These are phyloP conservation scores for Trichoderma sp. DNA, from an alignment of 2,329 filamentous ascomycete species.

Conservation along the genomic window DNA sequence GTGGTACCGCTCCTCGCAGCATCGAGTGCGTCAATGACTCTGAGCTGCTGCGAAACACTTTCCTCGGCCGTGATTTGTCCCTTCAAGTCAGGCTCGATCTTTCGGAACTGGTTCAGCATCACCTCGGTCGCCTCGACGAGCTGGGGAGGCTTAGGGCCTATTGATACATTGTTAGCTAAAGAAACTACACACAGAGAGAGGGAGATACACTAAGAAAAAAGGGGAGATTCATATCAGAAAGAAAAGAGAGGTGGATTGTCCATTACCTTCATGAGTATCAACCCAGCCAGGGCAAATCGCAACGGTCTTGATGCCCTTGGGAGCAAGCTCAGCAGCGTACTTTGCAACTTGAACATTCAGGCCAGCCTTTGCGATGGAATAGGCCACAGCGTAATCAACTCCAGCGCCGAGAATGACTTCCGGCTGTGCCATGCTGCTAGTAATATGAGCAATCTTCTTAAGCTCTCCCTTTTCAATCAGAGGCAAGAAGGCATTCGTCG, in stretches of 20 bases:
- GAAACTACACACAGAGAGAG: background rate
- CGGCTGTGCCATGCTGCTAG: constrained; percentile 39
- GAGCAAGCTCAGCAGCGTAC: constrained; percentile 36
- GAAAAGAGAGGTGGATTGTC: background rate
- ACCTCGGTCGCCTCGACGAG: background rate
- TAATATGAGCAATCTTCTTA: constrained; percentile 47
- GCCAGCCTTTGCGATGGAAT: constrained; percentile 42
- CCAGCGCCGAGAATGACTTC: constrained; percentile 30
- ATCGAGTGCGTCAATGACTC: constrained; percentile 19
- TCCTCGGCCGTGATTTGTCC: constrained; percentile 17
- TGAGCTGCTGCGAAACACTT: constrained; percentile 12
- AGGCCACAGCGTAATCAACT: constrained; percentile 32
- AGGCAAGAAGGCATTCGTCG: constrained; percentile 43
- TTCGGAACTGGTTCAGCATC: background rate
- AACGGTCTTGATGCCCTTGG: constrained; percentile 23
- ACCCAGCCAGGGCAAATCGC: constrained; percentile 26
- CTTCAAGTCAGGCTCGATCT: background rate
- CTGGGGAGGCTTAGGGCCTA: background rate
- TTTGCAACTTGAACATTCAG: constrained; percentile 45
- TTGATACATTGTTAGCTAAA: background rate
- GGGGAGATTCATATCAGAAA: background rate
- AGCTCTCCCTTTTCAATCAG: constrained; percentile 39
- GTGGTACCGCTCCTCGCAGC: background rate
- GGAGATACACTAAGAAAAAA: background rate
- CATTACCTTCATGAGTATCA: constrained; percentile 17